Evolutionary conservation across 805 yeast genomes (phyloP).

Genomic region (Pichia rugopelliculosa): DNA sequence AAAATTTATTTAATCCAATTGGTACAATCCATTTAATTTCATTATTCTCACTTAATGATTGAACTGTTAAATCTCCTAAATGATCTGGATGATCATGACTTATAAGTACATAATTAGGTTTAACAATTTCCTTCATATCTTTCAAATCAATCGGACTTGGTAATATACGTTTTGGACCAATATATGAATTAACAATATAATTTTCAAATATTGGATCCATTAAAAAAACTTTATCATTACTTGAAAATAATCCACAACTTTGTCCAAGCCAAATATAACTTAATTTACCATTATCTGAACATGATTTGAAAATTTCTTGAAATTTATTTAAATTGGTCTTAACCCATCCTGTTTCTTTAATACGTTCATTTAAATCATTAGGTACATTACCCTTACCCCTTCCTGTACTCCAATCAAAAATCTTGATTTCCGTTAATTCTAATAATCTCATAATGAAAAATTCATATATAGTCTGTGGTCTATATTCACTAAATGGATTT

Average conservation of each 20-base stretch:
- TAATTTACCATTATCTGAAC: constrained; percentile 33
- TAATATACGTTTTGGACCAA: constrained; percentile 83
- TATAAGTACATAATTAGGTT: constrained; percentile 67
- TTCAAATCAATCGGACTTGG: constrained; percentile 63
- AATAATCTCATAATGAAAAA: constrained; percentile 65
- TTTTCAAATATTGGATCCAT: constrained; percentile 81
- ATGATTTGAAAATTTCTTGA: constrained; percentile 4
- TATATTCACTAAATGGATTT: constrained; percentile 84
- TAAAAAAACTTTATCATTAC: constrained; percentile 40
- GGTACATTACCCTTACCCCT: constrained; percentile 54
- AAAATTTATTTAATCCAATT: constrained; percentile 55
- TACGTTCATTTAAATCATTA: constrained; percentile 36
- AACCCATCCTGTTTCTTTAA: constrained; percentile 50
- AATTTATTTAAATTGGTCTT: constrained; percentile 35
- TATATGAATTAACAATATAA: constrained; percentile 47
- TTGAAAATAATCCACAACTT: constrained; percentile 68
- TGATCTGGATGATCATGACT: constrained; percentile 97
- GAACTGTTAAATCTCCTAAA: constrained; percentile 57
- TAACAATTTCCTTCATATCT: constrained; percentile 41
- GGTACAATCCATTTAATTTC: constrained; percentile 81
- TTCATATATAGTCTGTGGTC: constrained; percentile 85
- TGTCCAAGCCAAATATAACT: constrained; percentile 92
- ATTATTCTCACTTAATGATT: constrained; percentile 41
- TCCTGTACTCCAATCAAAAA: constrained; percentile 33
- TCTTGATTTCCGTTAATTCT: constrained; percentile 36